Conservation (phyloP, 805 yeast genomes). For the Hanseniaspora occidentalis region DNA sequence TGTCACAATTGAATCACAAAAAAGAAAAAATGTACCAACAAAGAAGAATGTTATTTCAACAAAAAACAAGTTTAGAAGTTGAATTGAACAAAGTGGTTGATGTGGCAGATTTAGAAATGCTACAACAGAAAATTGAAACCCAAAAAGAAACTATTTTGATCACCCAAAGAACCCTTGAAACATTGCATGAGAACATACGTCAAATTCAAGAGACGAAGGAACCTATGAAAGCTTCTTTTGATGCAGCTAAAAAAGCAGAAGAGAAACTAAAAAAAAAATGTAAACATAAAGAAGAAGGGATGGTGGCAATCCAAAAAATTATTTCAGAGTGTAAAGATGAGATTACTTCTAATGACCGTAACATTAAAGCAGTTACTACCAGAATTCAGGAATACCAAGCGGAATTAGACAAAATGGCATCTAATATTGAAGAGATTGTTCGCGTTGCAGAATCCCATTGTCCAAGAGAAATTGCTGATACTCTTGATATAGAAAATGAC, state of each 20-base stretch:
- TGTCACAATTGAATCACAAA: conserved; percentile 24
- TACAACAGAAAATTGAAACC: conserved; percentile 13
- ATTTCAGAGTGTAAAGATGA: conserved; percentile 14
- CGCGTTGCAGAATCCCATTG: conserved; percentile 32
- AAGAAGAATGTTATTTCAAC: conserved; percentile 18
- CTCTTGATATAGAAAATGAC: conserved; percentile 29
- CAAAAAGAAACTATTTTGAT: conserved; percentile 16
- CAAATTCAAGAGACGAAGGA: conserved; percentile 11
- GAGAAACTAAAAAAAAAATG: conserved; percentile 8
- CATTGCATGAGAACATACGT: conserved; percentile 14
- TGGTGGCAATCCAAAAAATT: conserved; percentile 16
- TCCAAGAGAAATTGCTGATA: conserved; percentile 32
- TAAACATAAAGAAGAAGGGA: conserved; percentile 12
- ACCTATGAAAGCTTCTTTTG: conserved; percentile 12
- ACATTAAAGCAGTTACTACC: neutral
- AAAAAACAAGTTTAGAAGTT: conserved; percentile 15
- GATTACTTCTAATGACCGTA: conserved; percentile 8
- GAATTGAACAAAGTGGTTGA: conserved; percentile 20
- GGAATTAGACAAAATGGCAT: conserved; percentile 1
- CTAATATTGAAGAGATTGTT: conserved; percentile 7
- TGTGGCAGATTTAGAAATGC: conserved; percentile 17
- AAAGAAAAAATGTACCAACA: conserved; percentile 18
- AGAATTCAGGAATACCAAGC: neutral
- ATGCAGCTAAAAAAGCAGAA: conserved; percentile 9
- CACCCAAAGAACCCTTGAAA: conserved; percentile 17